phyloP scores from a whole-genome alignment of 2,329 filamentous ascomycete genomes.

The Claviceps arundinis region DNA sequence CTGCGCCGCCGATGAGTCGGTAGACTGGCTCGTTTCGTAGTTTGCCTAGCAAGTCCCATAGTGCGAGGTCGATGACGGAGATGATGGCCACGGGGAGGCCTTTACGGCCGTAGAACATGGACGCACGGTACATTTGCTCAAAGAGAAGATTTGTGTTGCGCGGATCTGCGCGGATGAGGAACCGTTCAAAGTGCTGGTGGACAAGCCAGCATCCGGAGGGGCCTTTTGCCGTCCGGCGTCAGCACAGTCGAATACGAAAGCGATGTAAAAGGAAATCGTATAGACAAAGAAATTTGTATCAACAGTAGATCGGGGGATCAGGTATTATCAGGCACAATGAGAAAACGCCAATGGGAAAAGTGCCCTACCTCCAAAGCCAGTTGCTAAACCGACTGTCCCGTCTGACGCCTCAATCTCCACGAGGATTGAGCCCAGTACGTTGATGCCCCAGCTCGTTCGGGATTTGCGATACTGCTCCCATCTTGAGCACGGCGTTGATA shows the following conservation, averaged over 20 bases:
- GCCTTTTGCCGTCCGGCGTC: slow-evolving; percentile 26
- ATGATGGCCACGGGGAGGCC: slow-evolving; percentile 83
- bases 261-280: background rate
- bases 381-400: slow-evolving; percentile 88
- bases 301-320: no score
- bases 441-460: slow-evolving; percentile 88
- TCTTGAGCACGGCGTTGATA: slow-evolving; percentile 81
- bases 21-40: slow-evolving; percentile 87
- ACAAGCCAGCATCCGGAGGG: slow-evolving; percentile 91
- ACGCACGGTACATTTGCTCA: slow-evolving; percentile 91
- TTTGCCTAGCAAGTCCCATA: slow-evolving; percentile 90
- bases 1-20: slow-evolving; percentile 86
- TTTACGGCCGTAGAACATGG: slow-evolving; percentile 95
- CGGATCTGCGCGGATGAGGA: slow-evolving; percentile 78
- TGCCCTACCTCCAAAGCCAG: slow-evolving; percentile 64
- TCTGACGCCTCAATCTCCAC: slow-evolving; percentile 80
- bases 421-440: slow-evolving; percentile 83
- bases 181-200: slow-evolving; percentile 85
- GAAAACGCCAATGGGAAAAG: background rate
- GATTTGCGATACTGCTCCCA: slow-evolving; percentile 83
- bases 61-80: slow-evolving; percentile 81
- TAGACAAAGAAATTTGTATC: no score
- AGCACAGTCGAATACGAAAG: background rate
- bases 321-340: background rate
- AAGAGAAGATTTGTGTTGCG: slow-evolving; percentile 85